Evolutionary conservation across 352 stramenopile genomes (phyloP), one percentile per base, ranked within the genome.

Genomic region (Phytophthora brassicae): DNA sequence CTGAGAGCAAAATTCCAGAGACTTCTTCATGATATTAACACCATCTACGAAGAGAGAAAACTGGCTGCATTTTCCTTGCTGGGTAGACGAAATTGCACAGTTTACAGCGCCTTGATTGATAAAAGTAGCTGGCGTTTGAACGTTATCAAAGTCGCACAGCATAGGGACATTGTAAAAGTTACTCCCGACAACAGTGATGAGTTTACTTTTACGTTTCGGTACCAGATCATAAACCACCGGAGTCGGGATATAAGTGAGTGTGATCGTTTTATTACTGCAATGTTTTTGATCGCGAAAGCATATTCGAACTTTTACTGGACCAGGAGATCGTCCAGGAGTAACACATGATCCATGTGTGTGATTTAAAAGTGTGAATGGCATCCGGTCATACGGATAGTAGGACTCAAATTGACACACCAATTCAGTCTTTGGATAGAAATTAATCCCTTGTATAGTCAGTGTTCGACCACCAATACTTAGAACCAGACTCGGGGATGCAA

Each of bases 291-390:
- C 58, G 14, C 33, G 47, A 8, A 83, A 16, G 22, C 76, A 86
- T 0, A 88, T 23, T 2, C 55, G 56, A 4, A 86, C 14, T 22
- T 70, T 23, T 2, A 79, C 60, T 16, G 29, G 29, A 1, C 76
- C 72, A 0, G 65, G 60, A 20, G 47, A 17, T 56, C 73, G 72
- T 29, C 66, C 28, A n/a, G 72, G 69, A 1, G 66, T 35, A 23
- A 54, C 26, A 49, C 79, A 88, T 13, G 55, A 66, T n/a, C 73
- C 48, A 20, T 65, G 16, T 2, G 63, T 76, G 1, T 11, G 17
- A 50, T 80, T 83, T 1, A 83, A 16, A 12, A 69, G 26, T 20
- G n/a, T 52, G 36, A 83, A 56, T 12, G 41, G 48, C 24, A 54
- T 17, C n/a, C 56, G 39, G 19, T 61, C 50, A 20, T 70, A 70